Evolutionary conservation across 352 stramenopile species (phyloP), one percentile per base, ranked within the genome.

Genomic region (Pythium utonaiense): DNA sequence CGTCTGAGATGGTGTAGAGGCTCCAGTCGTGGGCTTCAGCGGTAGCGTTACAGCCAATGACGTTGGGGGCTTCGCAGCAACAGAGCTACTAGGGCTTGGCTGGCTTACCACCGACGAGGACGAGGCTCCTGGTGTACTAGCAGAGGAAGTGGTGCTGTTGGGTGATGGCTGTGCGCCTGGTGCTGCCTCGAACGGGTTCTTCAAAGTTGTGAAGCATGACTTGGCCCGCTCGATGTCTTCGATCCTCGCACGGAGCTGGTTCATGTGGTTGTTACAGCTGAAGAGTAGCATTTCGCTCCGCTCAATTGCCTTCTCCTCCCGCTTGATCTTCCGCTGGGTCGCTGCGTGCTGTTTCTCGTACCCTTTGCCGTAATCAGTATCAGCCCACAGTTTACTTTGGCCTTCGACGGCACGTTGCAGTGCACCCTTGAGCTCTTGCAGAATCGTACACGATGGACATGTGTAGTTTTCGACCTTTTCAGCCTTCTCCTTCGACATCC

Each of bases 391-490:
- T 45, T 80, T 96, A 9, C 67, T 69, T 41, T 96, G 78, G 33
- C 84, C 72, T 16, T 67, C 66, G 25, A 76, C 74, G 30, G 78
- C 73, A 31, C 75, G 72, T 1, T 75, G 57, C 13, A 96, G 65
- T 59, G 87, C 81, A 13, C 63, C 64, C 48, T 84, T 73, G 45
- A 97, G 88, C 14, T 96, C 80, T 58, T 92, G 78, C n/a, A 97
- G 76, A 52, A 96, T 89, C n/a, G 71, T 90, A 66, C 95, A 98
- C 19, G 91, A 96, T 27, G 97, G 81, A 62, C 95, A 98, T 0
- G 93, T 93, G 70, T 98, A 98, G 52, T 98, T 95, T 42, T 98
- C 94, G n/a, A 96, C 86, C 52, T 97, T 98, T 60, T 98, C 92
- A 0, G 88, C 94, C 64, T 97, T 96, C 33, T 97, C 89, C 66